These are phyloP conservation scores for Phylloporus sp. DNA, from an alignment of 768 basidiomycete genomes.

Conservation along the genomic window DNA sequence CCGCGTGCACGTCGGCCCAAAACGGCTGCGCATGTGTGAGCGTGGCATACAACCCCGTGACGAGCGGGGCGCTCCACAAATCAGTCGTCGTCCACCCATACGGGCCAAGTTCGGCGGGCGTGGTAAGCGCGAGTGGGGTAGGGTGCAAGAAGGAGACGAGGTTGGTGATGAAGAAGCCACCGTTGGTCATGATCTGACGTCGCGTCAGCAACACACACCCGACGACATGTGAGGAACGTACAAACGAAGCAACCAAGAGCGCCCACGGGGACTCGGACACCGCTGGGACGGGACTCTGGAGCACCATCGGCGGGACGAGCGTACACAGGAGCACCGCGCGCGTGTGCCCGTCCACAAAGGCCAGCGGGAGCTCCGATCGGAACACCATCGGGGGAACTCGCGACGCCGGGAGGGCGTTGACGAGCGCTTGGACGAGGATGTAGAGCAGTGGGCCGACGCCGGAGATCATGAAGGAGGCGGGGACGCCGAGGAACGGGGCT, in stretches of 20 bases:
- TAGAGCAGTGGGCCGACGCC: conserved; percentile 63
- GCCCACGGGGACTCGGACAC: conserved; percentile 71
- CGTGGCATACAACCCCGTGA: conserved; percentile 73
- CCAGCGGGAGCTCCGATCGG: conserved; percentile 62
- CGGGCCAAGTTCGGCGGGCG: conserved; percentile 73
- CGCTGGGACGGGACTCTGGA: conserved; percentile 41
- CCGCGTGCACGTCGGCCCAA: conserved; percentile 57
- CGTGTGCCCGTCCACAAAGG: conserved; percentile 72
- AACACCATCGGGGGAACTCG: conserved; percentile 47
- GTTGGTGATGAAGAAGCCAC: conserved; percentile 76
- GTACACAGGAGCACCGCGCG: conserved; percentile 76
- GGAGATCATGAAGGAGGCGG: conserved; percentile 79
- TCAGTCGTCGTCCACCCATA: conserved; percentile 86
- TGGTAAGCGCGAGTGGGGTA: conserved; percentile 58
- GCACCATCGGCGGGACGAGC: conserved; percentile 67
- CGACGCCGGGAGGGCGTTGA: conserved; percentile 50
- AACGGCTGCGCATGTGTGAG: conserved; percentile 86
- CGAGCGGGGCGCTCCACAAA: conserved; percentile 77
- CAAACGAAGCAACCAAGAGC: conserved; percentile 67
- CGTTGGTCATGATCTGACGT: conserved; percentile 62
- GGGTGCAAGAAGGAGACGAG: conserved; percentile 73
- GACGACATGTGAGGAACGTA: conserved; percentile 41
- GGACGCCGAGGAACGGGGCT: conserved; percentile 60
- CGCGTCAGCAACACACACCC: too few relatives aligned
- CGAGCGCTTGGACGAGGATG: conserved; percentile 51